Percentiles rank a stretch among this genome's conserved stretches.
Conservation (phyloP, 805 yeast genomes). For the Wickerhamiella cacticola region DNA sequence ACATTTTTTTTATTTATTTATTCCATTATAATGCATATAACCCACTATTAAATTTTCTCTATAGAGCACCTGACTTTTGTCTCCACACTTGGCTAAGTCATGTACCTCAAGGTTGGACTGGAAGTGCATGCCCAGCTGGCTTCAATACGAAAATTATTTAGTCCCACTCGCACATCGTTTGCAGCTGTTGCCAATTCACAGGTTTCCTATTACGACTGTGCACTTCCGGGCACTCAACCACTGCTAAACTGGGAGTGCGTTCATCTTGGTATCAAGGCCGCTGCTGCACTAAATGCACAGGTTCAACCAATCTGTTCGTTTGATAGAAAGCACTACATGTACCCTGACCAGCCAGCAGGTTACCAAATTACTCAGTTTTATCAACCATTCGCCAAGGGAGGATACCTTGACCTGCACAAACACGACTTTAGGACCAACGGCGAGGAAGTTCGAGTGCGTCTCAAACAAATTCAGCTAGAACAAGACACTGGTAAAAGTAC, state of each 20-base stretch:
- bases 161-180: constrained; percentile 33
- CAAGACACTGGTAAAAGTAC: constrained; percentile 86
- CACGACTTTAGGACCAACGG: constrained; percentile 40
- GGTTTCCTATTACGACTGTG: constrained; percentile 68
- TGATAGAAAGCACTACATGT: constrained; percentile 92
- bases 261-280: constrained; percentile 56
- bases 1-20: too few relatives aligned
- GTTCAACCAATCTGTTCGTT: constrained; percentile 51
- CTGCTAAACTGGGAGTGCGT: constrained; percentile 62
- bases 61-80: neutral
- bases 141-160: constrained; percentile 65
- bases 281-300: constrained; percentile 51
- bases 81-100: constrained; percentile 1
- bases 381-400: constrained; percentile 64
- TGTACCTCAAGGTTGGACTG: constrained; percentile 61
- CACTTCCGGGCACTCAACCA: constrained; percentile 91
- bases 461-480: constrained; percentile 79
- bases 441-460: constrained; percentile 38
- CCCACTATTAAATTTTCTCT: too few relatives aligned
- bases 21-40: too few relatives aligned
- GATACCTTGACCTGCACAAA: constrained; percentile 39
- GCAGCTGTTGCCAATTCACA: constrained; percentile 51
- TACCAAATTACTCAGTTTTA: constrained; percentile 90
- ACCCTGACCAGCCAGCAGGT: constrained; percentile 92
- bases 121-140: constrained; percentile 87